phyloP scores from a whole-genome alignment of 306 rosid species.

The Psophocarpus tetragonolobus region DNA sequence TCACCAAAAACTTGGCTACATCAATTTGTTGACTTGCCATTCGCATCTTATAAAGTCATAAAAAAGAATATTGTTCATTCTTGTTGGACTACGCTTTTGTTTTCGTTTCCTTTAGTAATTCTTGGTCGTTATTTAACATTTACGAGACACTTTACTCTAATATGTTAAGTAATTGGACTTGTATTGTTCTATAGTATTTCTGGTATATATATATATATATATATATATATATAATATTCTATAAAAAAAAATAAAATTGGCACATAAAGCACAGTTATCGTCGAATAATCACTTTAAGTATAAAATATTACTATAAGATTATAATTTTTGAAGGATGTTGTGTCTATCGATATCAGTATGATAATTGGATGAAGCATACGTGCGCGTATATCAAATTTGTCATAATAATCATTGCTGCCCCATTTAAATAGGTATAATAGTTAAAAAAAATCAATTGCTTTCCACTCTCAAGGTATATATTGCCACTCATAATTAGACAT shows the following conservation, averaged over 20 bases:
- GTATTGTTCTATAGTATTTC: too few species aligned
- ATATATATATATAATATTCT: too few species aligned
- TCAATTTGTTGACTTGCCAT: constrained; percentile 20
- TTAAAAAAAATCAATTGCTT: constrained; percentile 26
- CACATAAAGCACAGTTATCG: constrained; percentile 20
- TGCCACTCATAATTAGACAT: constrained; percentile 7
- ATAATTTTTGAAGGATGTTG: constrained; percentile 3
- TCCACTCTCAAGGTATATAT: constrained; percentile 22
- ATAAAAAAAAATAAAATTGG: too few species aligned
- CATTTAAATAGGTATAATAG: constrained; percentile 38
- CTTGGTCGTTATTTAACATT: too few species aligned
- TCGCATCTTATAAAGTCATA: too few species aligned
- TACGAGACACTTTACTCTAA: too few species aligned
- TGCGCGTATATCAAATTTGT: constrained; percentile 6
- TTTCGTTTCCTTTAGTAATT: too few species aligned
- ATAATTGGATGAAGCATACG: constrained; percentile 2
- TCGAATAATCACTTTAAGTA: constrained; percentile 18
- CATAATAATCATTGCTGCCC: constrained; percentile 29
- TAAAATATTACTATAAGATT: not conserved
- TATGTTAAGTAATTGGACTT: too few species aligned
- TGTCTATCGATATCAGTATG: not conserved
- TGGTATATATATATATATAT: too few species aligned
- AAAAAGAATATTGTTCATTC: too few species aligned
- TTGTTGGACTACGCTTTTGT: too few species aligned
- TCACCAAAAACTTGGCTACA: not conserved